These are phyloP conservation scores for Hypoxylon trugodes DNA, from an alignment of 495 filamentous ascomycete genomes.

Conservation along the genomic window DNA sequence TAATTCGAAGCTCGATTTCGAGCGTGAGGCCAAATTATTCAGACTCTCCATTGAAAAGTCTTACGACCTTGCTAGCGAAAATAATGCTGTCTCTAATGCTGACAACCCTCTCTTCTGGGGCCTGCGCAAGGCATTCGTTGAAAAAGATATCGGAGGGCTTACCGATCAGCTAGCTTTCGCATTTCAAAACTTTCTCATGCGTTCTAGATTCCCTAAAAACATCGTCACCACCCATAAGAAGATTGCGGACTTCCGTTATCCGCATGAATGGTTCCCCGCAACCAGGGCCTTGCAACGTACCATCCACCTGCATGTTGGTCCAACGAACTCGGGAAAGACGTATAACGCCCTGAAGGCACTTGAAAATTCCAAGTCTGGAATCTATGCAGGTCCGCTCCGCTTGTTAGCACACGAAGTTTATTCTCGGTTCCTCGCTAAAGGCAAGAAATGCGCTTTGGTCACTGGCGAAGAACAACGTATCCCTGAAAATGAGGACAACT, in stretches of 20 bases:
- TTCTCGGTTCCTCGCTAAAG: conserved; percentile 77
- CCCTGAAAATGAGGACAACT: conserved; percentile 55
- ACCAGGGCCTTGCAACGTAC: conserved; percentile 81
- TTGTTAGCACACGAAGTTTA: conserved; percentile 95
- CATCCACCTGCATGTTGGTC: conserved; percentile 93
- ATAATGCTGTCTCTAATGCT: conserved; percentile 39
- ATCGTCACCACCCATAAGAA: conserved; percentile 63
- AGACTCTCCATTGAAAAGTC: conserved; percentile 44
- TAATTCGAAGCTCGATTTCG: conserved; percentile 38
- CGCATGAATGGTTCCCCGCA: conserved; percentile 88
- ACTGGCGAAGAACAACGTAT: conserved; percentile 89
- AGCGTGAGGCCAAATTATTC: conserved; percentile 50
- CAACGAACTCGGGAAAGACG: conserved; percentile 98
- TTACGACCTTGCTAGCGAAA: conserved; percentile 47
- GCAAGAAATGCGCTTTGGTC: conserved; percentile 77
- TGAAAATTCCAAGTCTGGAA: conserved; percentile 74
- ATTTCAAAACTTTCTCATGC: conserved; percentile 61
- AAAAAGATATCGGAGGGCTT: conserved; percentile 57
- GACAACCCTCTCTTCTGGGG: conserved; percentile 61
- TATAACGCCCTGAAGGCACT: conserved; percentile 93
- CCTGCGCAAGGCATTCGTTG: conserved; percentile 66
- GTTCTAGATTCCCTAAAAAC: conserved; percentile 45
- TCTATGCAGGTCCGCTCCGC: conserved; percentile 91
- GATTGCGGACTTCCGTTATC: conserved; percentile 81
- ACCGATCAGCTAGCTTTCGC: conserved; percentile 66